Evolutionary conservation across 2,329 filamentous ascomycete genomes (phyloP).

Genomic region (Samsoniella hepiali): DNA sequence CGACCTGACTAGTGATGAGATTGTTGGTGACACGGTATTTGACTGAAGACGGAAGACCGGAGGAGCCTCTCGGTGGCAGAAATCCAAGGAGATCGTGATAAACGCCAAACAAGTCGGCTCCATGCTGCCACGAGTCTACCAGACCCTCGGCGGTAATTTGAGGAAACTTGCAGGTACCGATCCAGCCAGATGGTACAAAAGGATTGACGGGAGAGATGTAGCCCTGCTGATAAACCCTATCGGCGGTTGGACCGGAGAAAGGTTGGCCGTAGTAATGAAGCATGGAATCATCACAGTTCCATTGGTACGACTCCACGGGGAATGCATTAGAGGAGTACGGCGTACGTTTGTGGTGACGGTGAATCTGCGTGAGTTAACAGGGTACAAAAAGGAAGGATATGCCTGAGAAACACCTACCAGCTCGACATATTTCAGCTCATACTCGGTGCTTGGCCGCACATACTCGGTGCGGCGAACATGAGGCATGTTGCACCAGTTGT

Average conservation of each 20-base stretch:
- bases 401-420: constrained; percentile 48
- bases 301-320: constrained; percentile 67
- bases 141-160: constrained; percentile 72
- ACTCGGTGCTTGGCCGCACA: constrained; percentile 49
- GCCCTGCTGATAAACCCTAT: constrained; percentile 63
- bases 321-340: constrained; percentile 77
- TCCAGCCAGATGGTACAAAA: constrained; percentile 63
- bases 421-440: constrained; percentile 70
- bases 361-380: constrained; percentile 49
- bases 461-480: constrained; percentile 71
- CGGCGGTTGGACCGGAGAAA: constrained; percentile 45
- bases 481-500: constrained; percentile 88
- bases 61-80: constrained; percentile 50
- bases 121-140: constrained; percentile 72
- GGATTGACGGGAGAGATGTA: constrained; percentile 63
- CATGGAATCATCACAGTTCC: constrained; percentile 68
- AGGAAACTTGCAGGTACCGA: constrained; percentile 74
- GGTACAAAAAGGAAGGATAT: neutral
- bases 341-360: constrained; percentile 81
- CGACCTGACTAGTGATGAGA: constrained; percentile 77
- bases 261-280: constrained; percentile 68
- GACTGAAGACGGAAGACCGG: constrained; percentile 44
- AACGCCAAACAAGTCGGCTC: constrained; percentile 71
- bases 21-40: constrained; percentile 76
- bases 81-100: constrained; percentile 69